These are phyloP conservation scores for Candida coleopterorum DNA, from an alignment of 805 yeast genomes.

Conservation along the genomic window DNA sequence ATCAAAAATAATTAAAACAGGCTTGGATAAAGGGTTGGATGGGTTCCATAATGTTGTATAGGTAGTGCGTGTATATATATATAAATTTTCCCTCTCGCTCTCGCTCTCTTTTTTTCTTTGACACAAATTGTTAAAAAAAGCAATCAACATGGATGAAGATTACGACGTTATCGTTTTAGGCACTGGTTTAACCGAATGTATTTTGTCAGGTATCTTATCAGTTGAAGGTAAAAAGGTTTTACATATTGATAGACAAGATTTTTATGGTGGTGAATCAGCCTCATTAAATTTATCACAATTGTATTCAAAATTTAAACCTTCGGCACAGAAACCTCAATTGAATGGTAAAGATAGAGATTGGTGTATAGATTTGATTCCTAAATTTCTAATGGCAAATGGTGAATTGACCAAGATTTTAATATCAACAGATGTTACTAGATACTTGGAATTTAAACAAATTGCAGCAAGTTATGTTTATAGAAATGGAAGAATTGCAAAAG, in stretches of 20 bases:
- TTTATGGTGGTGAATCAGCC: conserved; percentile 92
- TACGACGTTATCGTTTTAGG: conserved; percentile 97
- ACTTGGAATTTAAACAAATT: conserved; percentile 93
- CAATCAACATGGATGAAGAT: conserved; percentile 73
- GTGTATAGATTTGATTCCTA: conserved; percentile 96
- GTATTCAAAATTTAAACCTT: conserved; percentile 82
- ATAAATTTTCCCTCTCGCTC: too few relatives aligned
- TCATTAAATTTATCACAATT: conserved; percentile 66
- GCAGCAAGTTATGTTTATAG: conserved; percentile 94
- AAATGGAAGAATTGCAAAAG: conserved; percentile 87
- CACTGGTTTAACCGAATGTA: conserved; percentile 93
- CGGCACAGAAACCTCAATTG: conserved; percentile 59
- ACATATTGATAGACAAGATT: conserved; percentile 94
- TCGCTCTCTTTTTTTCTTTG: not conserved
- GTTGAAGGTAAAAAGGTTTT: conserved; percentile 98
- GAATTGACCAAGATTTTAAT: conserved; percentile 92
- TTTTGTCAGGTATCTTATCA: conserved; percentile 85
- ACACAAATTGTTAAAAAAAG: not conserved
- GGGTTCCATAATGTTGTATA: conserved; percentile 57
- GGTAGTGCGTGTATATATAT: conserved; percentile 1
- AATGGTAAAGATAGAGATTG: conserved; percentile 94
- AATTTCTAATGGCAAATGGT: conserved; percentile 95
- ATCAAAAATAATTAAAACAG: conserved; percentile 66
- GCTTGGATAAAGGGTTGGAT: conserved; percentile 68
- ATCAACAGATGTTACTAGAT: conserved; percentile 93